Evolutionary conservation across 208 protist species (phyloP).

Genomic region (Trypanosoma rangeli): DNA sequence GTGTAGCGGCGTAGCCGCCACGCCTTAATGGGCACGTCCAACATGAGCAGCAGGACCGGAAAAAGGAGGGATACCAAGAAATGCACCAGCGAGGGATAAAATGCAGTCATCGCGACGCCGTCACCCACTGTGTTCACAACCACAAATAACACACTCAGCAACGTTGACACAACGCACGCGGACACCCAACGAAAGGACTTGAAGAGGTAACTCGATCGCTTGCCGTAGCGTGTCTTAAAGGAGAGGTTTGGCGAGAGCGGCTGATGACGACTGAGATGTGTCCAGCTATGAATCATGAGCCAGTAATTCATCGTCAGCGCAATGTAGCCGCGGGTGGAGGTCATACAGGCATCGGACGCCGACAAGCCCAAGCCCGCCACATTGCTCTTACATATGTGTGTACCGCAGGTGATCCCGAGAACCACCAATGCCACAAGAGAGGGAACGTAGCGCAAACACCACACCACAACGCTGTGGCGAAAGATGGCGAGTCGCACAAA

Average conservation of each 20-base stretch:
- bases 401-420: constrained; percentile 72
- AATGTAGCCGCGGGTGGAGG: constrained; percentile 69
- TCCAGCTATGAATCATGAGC: constrained; percentile 89
- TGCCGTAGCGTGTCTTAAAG: constrained; percentile 64
- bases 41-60: constrained; percentile 57
- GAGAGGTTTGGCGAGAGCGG: constrained; percentile 69
- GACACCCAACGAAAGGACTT: constrained; percentile 65
- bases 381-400: constrained; percentile 11
- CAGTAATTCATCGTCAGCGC: constrained; percentile 87
- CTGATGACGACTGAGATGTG: constrained; percentile 87
- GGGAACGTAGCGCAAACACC: constrained; percentile 73
- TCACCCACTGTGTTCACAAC: constrained; percentile 36
- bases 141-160: constrained; percentile 63
- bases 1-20: constrained; percentile 76
- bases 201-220: constrained; percentile 72
- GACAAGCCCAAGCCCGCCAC: constrained; percentile 37
- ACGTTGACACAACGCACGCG: constrained; percentile 49
- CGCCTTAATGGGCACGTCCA: constrained; percentile 85
- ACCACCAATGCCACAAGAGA: constrained; percentile 65
- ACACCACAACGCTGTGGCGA: constrained; percentile 73
- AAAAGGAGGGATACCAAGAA: constrained; percentile 61
- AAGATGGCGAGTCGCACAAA: constrained; percentile 85
- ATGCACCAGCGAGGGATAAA: constrained; percentile 72
- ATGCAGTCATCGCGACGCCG: constrained; percentile 29
- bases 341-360: constrained; percentile 47